These are phyloP conservation scores for Alternaria sp. DNA, from an alignment of 2,329 filamentous ascomycete genomes.

Conservation along the genomic window DNA sequence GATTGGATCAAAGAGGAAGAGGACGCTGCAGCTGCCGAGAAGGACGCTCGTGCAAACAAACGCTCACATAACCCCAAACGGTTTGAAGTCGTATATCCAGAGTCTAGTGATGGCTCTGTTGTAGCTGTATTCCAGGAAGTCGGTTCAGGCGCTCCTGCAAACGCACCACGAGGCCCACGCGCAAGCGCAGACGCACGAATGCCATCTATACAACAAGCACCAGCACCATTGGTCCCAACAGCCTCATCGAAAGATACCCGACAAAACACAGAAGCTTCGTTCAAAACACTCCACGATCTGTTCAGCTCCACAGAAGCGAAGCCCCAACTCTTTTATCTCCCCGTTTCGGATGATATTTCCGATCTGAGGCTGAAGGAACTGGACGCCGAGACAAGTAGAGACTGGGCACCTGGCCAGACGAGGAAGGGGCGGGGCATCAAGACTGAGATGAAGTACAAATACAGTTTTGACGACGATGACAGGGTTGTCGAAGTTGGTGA, in stretches of 20 bases:
- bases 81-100: slow-evolving; percentile 41
- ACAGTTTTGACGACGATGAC: slow-evolving; percentile 53
- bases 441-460: slow-evolving; percentile 44
- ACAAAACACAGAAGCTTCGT: slow-evolving; percentile 43
- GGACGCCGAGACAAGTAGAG: slow-evolving; percentile 51
- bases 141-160: slow-evolving; percentile 31
- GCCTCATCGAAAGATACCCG: slow-evolving; percentile 16
- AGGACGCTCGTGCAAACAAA: slow-evolving; percentile 32
- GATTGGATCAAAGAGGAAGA: slow-evolving; percentile 70
- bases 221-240: slow-evolving; percentile 1
- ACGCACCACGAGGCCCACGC: slow-evolving; percentile 32
- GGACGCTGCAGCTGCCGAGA: slow-evolving; percentile 36
- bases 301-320: slow-evolving; percentile 67
- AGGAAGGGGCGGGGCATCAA: slow-evolving; percentile 40
- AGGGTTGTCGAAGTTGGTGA: slow-evolving; percentile 51
- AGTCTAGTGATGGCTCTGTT: slow-evolving; percentile 23
- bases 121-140: slow-evolving; percentile 44
- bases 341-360: slow-evolving; percentile 69
- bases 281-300: slow-evolving; percentile 64
- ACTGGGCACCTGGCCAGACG: slow-evolving; percentile 47
- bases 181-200: slow-evolving; percentile 12
- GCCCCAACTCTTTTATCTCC: slow-evolving; percentile 69
- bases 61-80: slow-evolving; percentile 28
- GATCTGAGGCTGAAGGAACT: slow-evolving; percentile 69
- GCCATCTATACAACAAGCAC: neutral